phyloP scores from a whole-genome alignment of 1,284 basidiomycete genomes.

The Leccinum fallax region DNA sequence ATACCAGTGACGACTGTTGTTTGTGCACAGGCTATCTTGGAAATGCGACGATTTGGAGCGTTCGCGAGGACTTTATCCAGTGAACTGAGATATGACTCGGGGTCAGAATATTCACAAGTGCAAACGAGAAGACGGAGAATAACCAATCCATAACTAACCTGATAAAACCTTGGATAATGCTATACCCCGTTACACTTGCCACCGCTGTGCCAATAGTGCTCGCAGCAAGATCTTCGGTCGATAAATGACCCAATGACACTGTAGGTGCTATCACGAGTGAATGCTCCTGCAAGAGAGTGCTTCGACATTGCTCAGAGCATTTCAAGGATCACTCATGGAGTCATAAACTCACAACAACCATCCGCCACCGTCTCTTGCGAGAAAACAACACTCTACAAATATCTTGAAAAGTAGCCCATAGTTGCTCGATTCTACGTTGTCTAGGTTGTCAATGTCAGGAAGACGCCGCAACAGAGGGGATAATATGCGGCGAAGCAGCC shows the following conservation, averaged over 20 bases:
- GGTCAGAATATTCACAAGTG: conserved; percentile 1
- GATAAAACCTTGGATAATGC: conserved; percentile 30
- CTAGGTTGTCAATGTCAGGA: conserved; percentile 23
- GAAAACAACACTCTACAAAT: conserved; percentile 24
- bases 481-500: conserved; percentile 20
- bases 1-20: conserved; percentile 27
- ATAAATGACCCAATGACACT: conserved; percentile 31
- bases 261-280: conserved; percentile 31
- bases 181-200: conserved; percentile 31
- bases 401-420: conserved; percentile 11
- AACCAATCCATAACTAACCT: conserved; percentile 17
- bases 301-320: conserved; percentile 14
- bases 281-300: conserved; percentile 29
- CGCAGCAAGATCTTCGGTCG: conserved; percentile 31
- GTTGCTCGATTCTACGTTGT: conserved; percentile 13
- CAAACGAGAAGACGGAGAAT: neutral
- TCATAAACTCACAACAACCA: conserved; percentile 27
- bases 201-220: conserved; percentile 29
- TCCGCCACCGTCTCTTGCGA: conserved; percentile 27
- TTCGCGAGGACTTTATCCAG: conserved; percentile 24
- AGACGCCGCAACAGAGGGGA: conserved; percentile 20
- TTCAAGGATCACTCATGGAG: neutral
- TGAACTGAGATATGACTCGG: conserved; percentile 13
- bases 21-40: conserved; percentile 26
- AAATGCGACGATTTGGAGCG: conserved; percentile 15